Evolutionary conservation across 169 alveolate species (phyloP).

Genomic region (Cryptosporidium parvum): DNA sequence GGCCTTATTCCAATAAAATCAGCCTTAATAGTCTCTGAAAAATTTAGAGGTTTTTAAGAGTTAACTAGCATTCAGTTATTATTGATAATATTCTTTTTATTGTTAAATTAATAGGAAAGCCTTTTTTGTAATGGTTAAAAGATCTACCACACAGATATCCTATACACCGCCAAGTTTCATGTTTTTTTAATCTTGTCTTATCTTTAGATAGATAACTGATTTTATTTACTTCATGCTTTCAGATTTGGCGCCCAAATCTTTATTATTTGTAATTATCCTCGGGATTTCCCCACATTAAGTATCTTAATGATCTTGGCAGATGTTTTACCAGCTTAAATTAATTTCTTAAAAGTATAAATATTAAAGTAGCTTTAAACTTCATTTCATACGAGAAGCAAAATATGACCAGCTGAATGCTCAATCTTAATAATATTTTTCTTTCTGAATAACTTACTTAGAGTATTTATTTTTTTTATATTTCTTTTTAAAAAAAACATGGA

Average conservation of each 20-base stretch:
- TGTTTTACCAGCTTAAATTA: not conserved
- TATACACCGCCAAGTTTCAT: conserved; percentile 37
- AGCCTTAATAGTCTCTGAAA: not conserved
- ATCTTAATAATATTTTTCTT: too few relatives aligned
- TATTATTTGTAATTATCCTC: not conserved
- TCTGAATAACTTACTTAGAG: too few relatives aligned
- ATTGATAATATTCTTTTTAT: not conserved
- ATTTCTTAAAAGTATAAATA: too few relatives aligned
- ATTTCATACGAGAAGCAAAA: not conserved
- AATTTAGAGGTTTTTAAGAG: not conserved
- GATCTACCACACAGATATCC: conserved; percentile 45
- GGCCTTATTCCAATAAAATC: not conserved
- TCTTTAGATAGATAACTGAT: conserved; percentile 24
- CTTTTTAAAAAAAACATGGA: too few relatives aligned
- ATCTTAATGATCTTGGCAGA: not conserved
- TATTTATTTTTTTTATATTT: too few relatives aligned
- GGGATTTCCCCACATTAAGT: conserved; percentile 16
- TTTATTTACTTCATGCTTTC: not conserved
- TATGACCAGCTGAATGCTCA: too few relatives aligned
- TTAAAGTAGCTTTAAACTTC: too few relatives aligned
- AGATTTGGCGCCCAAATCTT: not conserved
- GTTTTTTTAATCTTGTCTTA: not conserved
- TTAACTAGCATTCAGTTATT: not conserved
- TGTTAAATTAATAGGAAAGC: not conserved
- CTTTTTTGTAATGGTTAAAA: not conserved